Evolutionary conservation across 306 rosid genomes (phyloP), one percentile per base, ranked within the genome.

Genomic region (Pyrus pyrifolia): DNA sequence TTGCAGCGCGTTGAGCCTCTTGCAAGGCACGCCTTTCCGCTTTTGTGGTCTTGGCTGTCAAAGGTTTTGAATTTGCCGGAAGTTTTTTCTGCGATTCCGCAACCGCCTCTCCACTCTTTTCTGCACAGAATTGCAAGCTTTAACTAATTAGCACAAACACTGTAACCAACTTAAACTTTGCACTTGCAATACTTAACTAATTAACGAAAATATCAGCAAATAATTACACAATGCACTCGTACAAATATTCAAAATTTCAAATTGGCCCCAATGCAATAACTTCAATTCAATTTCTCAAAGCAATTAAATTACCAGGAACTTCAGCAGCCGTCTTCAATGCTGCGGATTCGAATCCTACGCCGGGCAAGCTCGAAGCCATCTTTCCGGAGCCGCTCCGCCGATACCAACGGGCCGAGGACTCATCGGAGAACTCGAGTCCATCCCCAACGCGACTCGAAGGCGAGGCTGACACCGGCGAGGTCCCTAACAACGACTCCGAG

Each of bases 1-100:
- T 93, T 40, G 90, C 92, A 79, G 96, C 96, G 69, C 97, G 90
- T 63, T 93, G 97, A 70, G 93, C 96, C 80, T 93, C 97, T 80
- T 93, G 98, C 80, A 89, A 59, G 33, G 97, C 92, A 29, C 93
- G 93, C 68, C 96, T 91, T 82, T 93, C 96, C 21, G 91, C 97
- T 85, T 88, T 93, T 42, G 93, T 86, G 27, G 89, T 81, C 86
- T 91, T 91, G 42, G 67, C 80, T 81, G 88, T 93, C 68, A 75
- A 60, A 2, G 87, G 81, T 78, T 85, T 83, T n/a, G 87, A 75
- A 75, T 62, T 78, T 42, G 89, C 42, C 13, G 81, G 79, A 35
- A 5, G 40, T 49, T 84, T 81, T 62, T 80, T 73, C 35, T 31
- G 83, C 66, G 63, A 84, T 67, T 87, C 81, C 61, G 67, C 53